phyloP scores from a whole-genome alignment of 257 asterid species.

The Solanum bukasovii region DNA sequence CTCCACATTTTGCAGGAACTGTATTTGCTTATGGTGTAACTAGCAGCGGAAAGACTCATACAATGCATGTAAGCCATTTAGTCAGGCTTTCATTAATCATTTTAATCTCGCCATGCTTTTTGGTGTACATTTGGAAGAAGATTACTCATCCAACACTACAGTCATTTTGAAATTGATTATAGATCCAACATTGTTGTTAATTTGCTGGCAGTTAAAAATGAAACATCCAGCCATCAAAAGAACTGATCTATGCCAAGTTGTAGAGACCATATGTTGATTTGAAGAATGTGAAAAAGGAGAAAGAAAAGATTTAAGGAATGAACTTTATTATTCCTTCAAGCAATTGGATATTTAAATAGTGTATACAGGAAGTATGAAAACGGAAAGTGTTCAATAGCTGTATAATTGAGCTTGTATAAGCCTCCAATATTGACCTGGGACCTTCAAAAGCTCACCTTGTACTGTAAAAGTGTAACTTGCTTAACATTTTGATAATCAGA shows the following conservation, averaged over 20 bases:
- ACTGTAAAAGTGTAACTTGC: background rate
- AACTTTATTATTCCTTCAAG: background rate
- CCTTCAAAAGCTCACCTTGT: background rate
- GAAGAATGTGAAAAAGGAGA: background rate
- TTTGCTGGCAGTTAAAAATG: background rate
- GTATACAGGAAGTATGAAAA: background rate
- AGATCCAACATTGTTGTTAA: background rate
- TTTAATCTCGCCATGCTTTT: background rate
- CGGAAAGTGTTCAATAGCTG: background rate
- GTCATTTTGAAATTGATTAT: background rate
- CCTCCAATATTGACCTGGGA: background rate
- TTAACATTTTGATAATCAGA: background rate
- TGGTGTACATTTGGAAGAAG: background rate
- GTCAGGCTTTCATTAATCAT: background rate
- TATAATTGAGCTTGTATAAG: background rate
- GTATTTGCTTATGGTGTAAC: slow-evolving; percentile 86
- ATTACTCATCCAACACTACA: background rate
- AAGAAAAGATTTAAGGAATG: background rate
- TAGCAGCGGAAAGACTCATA: slow-evolving; percentile 88
- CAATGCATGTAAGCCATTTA: slow-evolving; percentile 63
- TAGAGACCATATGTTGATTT: background rate
- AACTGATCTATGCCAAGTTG: background rate
- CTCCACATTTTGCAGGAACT: slow-evolving; percentile 40
- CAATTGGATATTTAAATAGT: background rate
- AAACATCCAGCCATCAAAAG: background rate